A percentile compares a stretch with the other conserved stretches of the same genome.
These are phyloP conservation scores for Solanum clarkiae DNA, from an alignment of 257 asterid genomes.

Conservation along the genomic window DNA sequence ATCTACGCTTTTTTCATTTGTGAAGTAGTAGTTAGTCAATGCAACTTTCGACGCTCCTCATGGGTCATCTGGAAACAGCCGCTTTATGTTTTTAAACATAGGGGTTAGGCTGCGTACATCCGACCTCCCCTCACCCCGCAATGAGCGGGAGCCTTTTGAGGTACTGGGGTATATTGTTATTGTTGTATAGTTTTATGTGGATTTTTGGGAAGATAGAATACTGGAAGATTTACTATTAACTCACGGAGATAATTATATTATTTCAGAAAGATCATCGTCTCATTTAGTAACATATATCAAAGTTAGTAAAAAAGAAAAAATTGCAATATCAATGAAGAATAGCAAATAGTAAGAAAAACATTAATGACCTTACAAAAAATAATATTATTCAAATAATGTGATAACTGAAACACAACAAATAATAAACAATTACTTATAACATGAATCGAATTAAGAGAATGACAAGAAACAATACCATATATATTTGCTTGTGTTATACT, in stretches of 20 bases:
- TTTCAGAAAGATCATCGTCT: neutral
- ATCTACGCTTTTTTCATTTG: too few species aligned
- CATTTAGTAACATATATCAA: neutral
- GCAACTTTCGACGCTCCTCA: too few species aligned
- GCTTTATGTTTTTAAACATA: too few species aligned
- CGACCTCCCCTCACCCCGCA: too few species aligned
- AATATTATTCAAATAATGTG: neutral
- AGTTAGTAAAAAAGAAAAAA: neutral
- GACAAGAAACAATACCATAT: neutral
- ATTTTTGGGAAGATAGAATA: neutral
- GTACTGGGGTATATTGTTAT: too few species aligned
- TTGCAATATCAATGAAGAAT: neutral
- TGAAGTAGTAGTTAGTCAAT: too few species aligned
- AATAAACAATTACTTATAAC: neutral
- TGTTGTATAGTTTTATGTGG: neutral
- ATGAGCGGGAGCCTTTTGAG: too few species aligned
- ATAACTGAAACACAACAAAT: neutral
- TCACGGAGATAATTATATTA: accelerated
- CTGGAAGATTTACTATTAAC: neutral
- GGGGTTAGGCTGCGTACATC: too few species aligned
- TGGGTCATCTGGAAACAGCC: too few species aligned
- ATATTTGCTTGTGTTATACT: neutral
- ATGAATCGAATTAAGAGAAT: neutral
- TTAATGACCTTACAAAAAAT: neutral
- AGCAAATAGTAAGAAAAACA: too few species aligned